These are phyloP conservation scores for Mycena crocata DNA, from an alignment of 768 basidiomycete genomes.

Conservation along the genomic window DNA sequence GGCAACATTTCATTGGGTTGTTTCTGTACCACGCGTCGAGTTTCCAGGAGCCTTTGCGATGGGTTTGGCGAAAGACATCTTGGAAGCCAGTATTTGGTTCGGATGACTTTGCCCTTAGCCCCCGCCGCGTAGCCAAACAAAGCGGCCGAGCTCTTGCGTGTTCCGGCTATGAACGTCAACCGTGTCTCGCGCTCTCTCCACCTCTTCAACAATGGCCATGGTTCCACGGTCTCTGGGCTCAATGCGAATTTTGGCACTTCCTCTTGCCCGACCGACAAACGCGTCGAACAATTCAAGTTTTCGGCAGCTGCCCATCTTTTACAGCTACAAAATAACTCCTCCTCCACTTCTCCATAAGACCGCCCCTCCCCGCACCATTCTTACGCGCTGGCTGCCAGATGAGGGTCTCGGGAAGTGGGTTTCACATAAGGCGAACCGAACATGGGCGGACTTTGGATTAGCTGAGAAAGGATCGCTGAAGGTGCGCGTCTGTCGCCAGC, in stretches of 20 bases:
- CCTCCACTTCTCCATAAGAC: slow-evolving; percentile 25
- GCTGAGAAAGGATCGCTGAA: slow-evolving; percentile 61
- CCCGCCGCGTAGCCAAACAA: background rate
- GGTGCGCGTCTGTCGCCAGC: slow-evolving; percentile 39
- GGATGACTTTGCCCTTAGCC: background rate
- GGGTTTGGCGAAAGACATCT: slow-evolving; percentile 26
- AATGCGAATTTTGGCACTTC: slow-evolving; percentile 63
- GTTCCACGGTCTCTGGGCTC: slow-evolving; percentile 14
- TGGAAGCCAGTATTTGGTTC: background rate
- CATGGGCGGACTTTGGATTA: slow-evolving; percentile 61
- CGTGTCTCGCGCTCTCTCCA: background rate
- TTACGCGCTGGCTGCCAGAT: slow-evolving; percentile 30
- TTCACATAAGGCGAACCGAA: slow-evolving; percentile 47
- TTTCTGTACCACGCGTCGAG: slow-evolving; percentile 20
- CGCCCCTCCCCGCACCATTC: slow-evolving; percentile 35
- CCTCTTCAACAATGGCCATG: slow-evolving; percentile 13
- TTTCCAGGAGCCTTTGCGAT: slow-evolving; percentile 8
- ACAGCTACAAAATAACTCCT: slow-evolving; percentile 49
- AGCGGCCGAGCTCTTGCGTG: slow-evolving; percentile 5
- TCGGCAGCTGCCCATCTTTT: slow-evolving; percentile 50
- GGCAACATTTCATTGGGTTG: background rate
- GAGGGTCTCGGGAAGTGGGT: slow-evolving; percentile 40
- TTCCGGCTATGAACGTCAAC: background rate
- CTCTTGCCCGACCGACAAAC: slow-evolving; percentile 44
- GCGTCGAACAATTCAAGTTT: slow-evolving; percentile 13